Base-by-base conservation (phyloP, 176 grass and related monocot species). In the Avena insularis region DNA sequence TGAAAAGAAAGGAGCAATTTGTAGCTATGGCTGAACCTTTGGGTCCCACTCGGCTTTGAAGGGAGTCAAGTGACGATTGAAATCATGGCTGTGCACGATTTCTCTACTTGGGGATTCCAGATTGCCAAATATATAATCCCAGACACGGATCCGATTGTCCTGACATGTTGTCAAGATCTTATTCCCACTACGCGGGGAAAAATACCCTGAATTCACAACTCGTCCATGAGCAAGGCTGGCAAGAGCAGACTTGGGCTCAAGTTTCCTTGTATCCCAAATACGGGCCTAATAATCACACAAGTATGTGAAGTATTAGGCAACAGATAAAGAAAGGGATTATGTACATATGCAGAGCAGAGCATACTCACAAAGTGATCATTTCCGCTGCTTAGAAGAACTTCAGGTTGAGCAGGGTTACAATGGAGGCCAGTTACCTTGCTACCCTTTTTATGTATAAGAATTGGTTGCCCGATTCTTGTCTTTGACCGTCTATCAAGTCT, bases 81-180 rank as follows among this genome's bases (percentile, higher is more conserved):
- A 98, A 94, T 98, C 96, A 90, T 98, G 92, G 55, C 92, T 98
- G 82, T 98, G 96, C 73, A 98, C 93, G 40, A 98, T 98, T 86
- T 98, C 96, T 91, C 96, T 95, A 82, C 92, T 96, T 64, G 93
- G 96, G 43, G 76, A 91, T 79, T 92, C 87, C 46, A 98, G 86
- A 86, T 96, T 68, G 65, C 93, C 93, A 61, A 98, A 92, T 60
- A 96, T 90, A 91, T 95, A 98, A 88, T 98, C 96, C 96, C 96
- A 98, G 38, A 98, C 90, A 83, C 93, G 90, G 86, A 98, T 96
- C 47, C 96, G 82, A 16, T 98, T 98, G 79, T 98, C 96, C 78
- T 98, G 93, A 78, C 88, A 96, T 79, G 93, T 98, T 40, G 96
- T 94, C 53, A 98, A 61, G 62, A 98, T 96, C 79, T 98, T 98